A percentile compares a stretch with the other conserved stretches of the same genome.
Conservation (phyloP, 108 stramenopile species). For the Chaetoceros muelleri region DNA sequence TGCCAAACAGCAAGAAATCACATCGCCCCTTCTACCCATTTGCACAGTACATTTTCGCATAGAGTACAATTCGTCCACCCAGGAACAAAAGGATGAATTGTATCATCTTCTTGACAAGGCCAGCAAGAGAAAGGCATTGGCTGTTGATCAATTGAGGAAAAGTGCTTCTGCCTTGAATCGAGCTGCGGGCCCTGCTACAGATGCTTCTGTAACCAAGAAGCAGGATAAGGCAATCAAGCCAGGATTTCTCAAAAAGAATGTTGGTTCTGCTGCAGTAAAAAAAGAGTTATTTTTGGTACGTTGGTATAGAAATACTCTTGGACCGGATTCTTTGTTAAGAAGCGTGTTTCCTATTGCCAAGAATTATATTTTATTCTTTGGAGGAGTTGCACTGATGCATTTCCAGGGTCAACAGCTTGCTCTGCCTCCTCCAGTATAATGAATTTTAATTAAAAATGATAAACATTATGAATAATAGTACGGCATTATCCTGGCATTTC, state of each 20-base stretch:
- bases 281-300: constrained; percentile 25
- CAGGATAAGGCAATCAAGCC: constrained; percentile 40
- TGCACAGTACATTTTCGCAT: constrained; percentile 47
- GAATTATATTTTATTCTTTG: constrained; percentile 72
- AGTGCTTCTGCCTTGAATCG: constrained; percentile 33
- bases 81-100: constrained; percentile 57
- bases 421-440: constrained; percentile 73
- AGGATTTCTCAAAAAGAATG: constrained; percentile 69
- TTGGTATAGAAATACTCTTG: constrained; percentile 47
- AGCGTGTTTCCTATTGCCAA: constrained; percentile 45
- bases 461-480: too few relatives aligned
- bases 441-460: background rate
- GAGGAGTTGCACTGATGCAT: constrained; percentile 47
- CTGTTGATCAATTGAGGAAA: constrained; percentile 52
- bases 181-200: background rate
- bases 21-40: constrained; percentile 21
- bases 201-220: constrained; percentile 11
- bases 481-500: too few relatives aligned
- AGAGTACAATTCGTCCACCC: constrained; percentile 59
- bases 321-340: constrained; percentile 61
- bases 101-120: constrained; percentile 65
- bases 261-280: too few relatives aligned
- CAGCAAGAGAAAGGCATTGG: constrained; percentile 54
- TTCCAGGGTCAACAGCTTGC: constrained; percentile 63
- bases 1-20: constrained; percentile 6